phyloP scores from a whole-genome alignment of 345 rosid species.

The Erodium maritimum region DNA sequence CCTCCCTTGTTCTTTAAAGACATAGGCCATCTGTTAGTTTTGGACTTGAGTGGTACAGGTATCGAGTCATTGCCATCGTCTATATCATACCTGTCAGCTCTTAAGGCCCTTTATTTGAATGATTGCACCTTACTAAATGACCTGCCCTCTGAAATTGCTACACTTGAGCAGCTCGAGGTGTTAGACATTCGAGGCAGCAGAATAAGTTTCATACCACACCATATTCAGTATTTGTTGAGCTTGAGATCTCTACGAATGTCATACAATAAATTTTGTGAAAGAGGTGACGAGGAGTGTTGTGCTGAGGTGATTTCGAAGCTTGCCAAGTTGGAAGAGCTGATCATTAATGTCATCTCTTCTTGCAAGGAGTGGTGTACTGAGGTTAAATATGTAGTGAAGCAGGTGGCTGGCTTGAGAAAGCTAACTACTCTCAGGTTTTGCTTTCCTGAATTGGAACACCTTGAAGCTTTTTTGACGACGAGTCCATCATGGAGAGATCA shows the following conservation, averaged over 20 bases:
- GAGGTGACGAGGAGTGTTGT: slow-evolving; percentile 1
- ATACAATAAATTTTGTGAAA: slow-evolving; percentile 2
- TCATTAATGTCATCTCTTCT: slow-evolving; percentile 10
- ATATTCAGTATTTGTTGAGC: slow-evolving; percentile 3
- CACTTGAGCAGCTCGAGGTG: slow-evolving; percentile 10
- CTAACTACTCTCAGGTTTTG: slow-evolving; percentile 13
- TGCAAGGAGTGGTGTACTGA: slow-evolving; percentile 10
- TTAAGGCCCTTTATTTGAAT: slow-evolving; percentile 13
- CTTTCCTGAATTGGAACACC: slow-evolving; percentile 6
- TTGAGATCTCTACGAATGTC: slow-evolving; percentile 14
- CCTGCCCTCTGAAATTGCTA: slow-evolving; percentile 7
- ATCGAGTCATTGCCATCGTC: slow-evolving; percentile 11
- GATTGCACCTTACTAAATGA: slow-evolving; percentile 5
- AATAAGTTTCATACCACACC: slow-evolving; percentile 11
- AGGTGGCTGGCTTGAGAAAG: slow-evolving; percentile 12
- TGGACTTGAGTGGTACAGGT: slow-evolving; percentile 11
- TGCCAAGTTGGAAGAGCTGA: slow-evolving; percentile 12
- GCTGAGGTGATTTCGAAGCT: slow-evolving; percentile 8
- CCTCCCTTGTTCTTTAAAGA: slow-evolving; percentile 9
- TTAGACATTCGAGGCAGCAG: slow-evolving; percentile 15
- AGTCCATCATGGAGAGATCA: slow-evolving; percentile 10
- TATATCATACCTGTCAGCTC: slow-evolving; percentile 1
- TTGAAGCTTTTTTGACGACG: slow-evolving; percentile 6
- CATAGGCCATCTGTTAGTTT: slow-evolving; percentile 8
- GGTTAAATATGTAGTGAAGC: neutral